phyloP scores from a whole-genome alignment of 441 rosid species.

The California macrophylla region DNA sequence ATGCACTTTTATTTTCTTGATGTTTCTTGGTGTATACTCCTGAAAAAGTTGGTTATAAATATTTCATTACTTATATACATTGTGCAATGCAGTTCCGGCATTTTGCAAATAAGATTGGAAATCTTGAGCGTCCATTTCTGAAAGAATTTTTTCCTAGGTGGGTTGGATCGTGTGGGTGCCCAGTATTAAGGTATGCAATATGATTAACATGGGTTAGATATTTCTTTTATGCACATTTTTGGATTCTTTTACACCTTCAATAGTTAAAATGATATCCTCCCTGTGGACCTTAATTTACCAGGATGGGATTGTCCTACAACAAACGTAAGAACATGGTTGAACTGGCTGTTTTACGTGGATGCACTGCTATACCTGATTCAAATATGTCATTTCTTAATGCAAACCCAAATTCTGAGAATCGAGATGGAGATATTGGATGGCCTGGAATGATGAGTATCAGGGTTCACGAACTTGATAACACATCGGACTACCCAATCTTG shows the following conservation, averaged over 20 bases:
- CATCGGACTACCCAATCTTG: conserved; percentile 89
- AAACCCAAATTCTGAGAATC: conserved; percentile 67
- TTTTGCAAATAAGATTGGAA: conserved; percentile 85
- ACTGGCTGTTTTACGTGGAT: conserved; percentile 79
- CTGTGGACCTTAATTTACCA: conserved; percentile 23
- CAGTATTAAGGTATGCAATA: conserved; percentile 58
- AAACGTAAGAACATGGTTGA: conserved; percentile 86
- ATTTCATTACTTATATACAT: not conserved
- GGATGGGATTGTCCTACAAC: conserved; percentile 97
- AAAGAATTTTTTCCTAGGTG: conserved; percentile 92
- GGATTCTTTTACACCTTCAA: conserved; percentile 1
- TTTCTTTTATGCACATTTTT: conserved; percentile 5
- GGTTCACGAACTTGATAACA: conserved; percentile 88
- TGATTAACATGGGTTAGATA: not conserved
- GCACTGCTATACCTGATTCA: conserved; percentile 66
- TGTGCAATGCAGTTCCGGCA: conserved; percentile 73
- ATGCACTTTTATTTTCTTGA: not conserved
- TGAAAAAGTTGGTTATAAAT: not conserved
- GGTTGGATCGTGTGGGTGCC: conserved; percentile 88
- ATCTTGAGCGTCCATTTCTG: conserved; percentile 92
- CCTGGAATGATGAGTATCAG: conserved; percentile 98
- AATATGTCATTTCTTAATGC: conserved; percentile 37
- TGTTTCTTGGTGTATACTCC: not conserved
- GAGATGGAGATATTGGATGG: conserved; percentile 86
- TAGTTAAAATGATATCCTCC: conserved; percentile 6